A percentile compares a stretch with the other conserved stretches of the same genome.
Conservation (phyloP, 129 eudicot species). For the Artemisia argyi region DNA sequence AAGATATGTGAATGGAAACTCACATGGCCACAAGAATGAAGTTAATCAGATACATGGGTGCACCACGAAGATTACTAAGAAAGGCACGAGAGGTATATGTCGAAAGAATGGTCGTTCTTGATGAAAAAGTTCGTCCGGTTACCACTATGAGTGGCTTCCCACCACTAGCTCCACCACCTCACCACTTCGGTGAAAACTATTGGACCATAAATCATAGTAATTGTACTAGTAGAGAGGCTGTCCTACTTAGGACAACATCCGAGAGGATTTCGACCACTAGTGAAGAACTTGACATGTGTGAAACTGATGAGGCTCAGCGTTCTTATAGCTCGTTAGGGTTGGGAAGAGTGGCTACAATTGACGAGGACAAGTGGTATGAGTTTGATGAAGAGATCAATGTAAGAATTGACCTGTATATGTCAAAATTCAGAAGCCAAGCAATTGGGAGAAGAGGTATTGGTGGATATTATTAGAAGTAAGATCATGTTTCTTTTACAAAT, state of each 20-base stretch:
- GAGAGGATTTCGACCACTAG: conserved; percentile 20
- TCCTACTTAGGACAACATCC: conserved; percentile 32
- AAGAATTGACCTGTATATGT: conserved; percentile 25
- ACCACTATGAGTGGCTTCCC: conserved; percentile 23
- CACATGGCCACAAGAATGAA: conserved; percentile 7
- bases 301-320: conserved; percentile 20
- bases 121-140: conserved; percentile 34
- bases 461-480: conserved; percentile 32
- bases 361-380: conserved; percentile 52
- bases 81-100: conserved; percentile 49
- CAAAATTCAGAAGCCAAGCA: conserved; percentile 46
- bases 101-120: conserved; percentile 45
- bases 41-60: conserved; percentile 21
- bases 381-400: conserved; percentile 43
- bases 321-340: conserved; percentile 51
- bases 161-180: conserved; percentile 34
- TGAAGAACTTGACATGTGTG: conserved; percentile 25
- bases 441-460: conserved; percentile 26
- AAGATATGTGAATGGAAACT: neutral
- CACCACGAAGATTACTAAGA: conserved; percentile 40
- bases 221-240: neutral
- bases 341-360: conserved; percentile 56
- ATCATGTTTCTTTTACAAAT: neutral
- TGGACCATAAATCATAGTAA: conserved; percentile 16
- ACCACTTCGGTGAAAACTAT: conserved; percentile 27